A percentile compares a stretch with the other conserved stretches of the same genome.
phyloP scores from a whole-genome alignment of 192 early-diverging fungal species.

The Coemansia sp. region DNA sequence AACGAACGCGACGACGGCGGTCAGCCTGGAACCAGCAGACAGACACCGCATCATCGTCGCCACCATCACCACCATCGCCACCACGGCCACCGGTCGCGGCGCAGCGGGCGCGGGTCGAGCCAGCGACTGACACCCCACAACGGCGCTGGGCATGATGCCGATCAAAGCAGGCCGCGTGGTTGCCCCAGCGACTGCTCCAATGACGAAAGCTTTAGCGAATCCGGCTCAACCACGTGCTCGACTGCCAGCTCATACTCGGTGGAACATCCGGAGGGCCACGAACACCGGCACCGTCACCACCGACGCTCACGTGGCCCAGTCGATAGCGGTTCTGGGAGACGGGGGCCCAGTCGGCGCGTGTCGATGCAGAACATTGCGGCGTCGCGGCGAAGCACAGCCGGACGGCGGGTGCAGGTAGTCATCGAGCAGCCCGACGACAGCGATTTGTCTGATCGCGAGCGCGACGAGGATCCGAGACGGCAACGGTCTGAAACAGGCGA shows the following conservation, averaged over 20 bases:
- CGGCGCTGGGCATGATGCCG: background rate
- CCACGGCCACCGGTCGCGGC: background rate
- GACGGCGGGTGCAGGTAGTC: conserved; percentile 23
- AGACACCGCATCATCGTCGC: background rate
- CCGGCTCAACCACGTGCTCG: conserved; percentile 46
- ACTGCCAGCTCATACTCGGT: conserved; percentile 39
- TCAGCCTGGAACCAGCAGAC: conserved; percentile 1
- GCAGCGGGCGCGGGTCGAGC: background rate
- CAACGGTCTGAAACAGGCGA: conserved; percentile 23
- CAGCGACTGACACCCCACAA: background rate
- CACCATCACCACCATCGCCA: conserved; percentile 12
- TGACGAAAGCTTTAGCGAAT: conserved; percentile 39
- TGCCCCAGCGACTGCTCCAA: background rate
- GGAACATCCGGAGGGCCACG: conserved; percentile 26
- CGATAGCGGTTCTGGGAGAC: background rate
- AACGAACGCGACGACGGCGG: background rate
- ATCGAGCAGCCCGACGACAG: conserved; percentile 18
- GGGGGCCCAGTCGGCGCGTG: conserved; percentile 18
- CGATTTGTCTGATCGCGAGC: conserved; percentile 14
- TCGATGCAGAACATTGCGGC: conserved; percentile 23
- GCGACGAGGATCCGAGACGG: conserved; percentile 8
- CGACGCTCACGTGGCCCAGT: conserved; percentile 21
- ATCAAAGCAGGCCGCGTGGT: background rate
- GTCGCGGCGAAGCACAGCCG: conserved; percentile 28
- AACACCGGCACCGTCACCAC: conserved; percentile 38